Percentiles rank a stretch among this genome's conserved stretches.
phyloP scores from a whole-genome alignment of 495 filamentous ascomycete genomes.

The Hyphodiscus hymeniophilus region DNA sequence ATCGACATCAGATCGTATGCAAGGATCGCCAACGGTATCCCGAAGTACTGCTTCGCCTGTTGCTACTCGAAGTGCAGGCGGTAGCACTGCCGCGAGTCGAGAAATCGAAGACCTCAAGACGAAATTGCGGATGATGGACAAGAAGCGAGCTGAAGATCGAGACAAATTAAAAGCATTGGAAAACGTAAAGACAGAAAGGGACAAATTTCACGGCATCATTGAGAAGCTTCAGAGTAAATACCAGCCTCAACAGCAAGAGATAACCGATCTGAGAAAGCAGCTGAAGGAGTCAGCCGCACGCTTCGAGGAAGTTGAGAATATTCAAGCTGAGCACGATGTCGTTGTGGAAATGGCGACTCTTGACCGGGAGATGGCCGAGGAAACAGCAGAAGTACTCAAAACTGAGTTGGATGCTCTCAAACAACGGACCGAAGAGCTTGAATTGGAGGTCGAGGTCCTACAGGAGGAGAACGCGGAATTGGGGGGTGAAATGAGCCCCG shows the following conservation, averaged over 20 bases:
- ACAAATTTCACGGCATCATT: conserved; percentile 82
- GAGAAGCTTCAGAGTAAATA: conserved; percentile 88
- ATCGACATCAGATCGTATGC: conserved; percentile 35
- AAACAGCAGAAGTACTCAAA: conserved; percentile 73
- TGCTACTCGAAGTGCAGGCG: conserved; percentile 22
- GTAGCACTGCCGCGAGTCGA: conserved; percentile 39
- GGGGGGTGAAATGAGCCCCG: conserved; percentile 73
- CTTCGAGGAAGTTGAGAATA: conserved; percentile 56
- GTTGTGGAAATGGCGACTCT: conserved; percentile 80
- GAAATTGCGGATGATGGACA: conserved; percentile 71
- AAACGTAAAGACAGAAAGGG: conserved; percentile 65
- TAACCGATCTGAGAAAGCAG: conserved; percentile 62
- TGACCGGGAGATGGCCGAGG: conserved; percentile 95
- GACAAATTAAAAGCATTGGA: conserved; percentile 79
- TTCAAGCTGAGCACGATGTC: conserved; percentile 76
- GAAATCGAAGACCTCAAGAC: conserved; percentile 75
- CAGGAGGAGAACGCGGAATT: conserved; percentile 81
- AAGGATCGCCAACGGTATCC: conserved; percentile 28
- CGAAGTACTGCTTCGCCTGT: conserved; percentile 22
- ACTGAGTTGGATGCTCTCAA: conserved; percentile 73
- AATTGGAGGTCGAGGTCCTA: conserved; percentile 80
- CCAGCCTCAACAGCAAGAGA: conserved; percentile 77
- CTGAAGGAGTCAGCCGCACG: conserved; percentile 66
- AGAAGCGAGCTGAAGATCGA: conserved; percentile 76
- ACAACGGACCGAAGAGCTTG: conserved; percentile 68